Percentiles rank a stretch among this genome's conserved stretches.
These are phyloP conservation scores for Calonectria henricotiae DNA, from an alignment of 2,329 filamentous ascomycete genomes.

Conservation along the genomic window DNA sequence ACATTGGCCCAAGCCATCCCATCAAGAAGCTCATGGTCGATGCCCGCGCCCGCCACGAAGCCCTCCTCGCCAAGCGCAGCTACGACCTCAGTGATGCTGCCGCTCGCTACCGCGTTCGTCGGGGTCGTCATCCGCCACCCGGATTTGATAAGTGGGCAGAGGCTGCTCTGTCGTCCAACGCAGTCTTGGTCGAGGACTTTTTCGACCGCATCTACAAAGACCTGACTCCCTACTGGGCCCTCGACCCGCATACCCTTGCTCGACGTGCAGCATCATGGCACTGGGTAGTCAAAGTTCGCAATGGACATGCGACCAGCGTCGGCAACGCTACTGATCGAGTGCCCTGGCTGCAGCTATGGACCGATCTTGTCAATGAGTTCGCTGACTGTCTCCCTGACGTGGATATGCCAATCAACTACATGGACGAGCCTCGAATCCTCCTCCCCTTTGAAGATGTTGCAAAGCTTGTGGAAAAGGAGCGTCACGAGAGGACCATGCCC, in stretches of 20 bases:
- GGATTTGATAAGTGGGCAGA: constrained; percentile 76
- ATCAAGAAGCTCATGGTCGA: constrained; percentile 67
- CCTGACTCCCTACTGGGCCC: constrained; percentile 73
- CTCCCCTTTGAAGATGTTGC: constrained; percentile 73
- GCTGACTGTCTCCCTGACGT: constrained; percentile 73
- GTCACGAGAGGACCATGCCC: constrained; percentile 61
- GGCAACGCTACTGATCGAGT: constrained; percentile 62
- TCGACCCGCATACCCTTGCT: constrained; percentile 62
- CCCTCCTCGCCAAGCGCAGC: constrained; percentile 64
- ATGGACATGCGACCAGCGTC: constrained; percentile 60
- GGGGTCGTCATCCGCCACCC: constrained; percentile 75
- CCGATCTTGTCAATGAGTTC: constrained; percentile 67
- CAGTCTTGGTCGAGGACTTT: constrained; percentile 75
- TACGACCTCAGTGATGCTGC: constrained; percentile 68
- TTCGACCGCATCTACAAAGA: constrained; percentile 78
- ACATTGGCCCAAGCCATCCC: constrained; percentile 61
- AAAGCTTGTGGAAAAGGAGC: constrained; percentile 66
- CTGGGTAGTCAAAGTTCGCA: constrained; percentile 66
- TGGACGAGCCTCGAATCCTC: constrained; percentile 77
- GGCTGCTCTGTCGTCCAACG: constrained; percentile 68
- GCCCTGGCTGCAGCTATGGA: constrained; percentile 67
- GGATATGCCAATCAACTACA: constrained; percentile 77
- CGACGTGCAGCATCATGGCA: constrained; percentile 62
- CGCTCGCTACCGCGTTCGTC: constrained; percentile 69
- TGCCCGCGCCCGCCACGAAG: constrained; percentile 63